A percentile compares a stretch with the other conserved stretches of the same genome.
Evolutionary conservation across 148 eudicot genomes (phyloP).

Genomic region (Rhododendron mucronatum): DNA sequence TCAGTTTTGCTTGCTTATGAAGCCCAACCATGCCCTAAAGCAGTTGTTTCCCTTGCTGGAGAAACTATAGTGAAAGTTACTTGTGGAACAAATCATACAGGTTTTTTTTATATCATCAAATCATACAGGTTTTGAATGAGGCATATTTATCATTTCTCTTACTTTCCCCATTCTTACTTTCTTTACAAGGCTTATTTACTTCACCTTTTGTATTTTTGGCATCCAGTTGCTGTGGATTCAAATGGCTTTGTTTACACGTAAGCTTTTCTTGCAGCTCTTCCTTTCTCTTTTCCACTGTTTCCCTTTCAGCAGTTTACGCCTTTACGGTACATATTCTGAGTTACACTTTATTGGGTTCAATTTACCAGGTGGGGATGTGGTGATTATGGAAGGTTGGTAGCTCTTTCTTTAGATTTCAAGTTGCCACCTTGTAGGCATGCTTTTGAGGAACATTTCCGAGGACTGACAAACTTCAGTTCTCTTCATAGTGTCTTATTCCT

Average conservation of each 20-base stretch:
- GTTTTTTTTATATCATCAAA: constrained; percentile 64
- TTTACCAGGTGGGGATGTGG: constrained; percentile 91
- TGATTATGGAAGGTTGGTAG: constrained; percentile 91
- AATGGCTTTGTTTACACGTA: constrained; percentile 94
- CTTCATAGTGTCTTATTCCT: background rate
- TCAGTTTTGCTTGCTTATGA: constrained; percentile 93
- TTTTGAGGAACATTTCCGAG: background rate
- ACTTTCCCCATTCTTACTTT: background rate
- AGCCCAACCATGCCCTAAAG: constrained; percentile 89
- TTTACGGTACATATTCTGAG: constrained; percentile 2
- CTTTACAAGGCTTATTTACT: background rate
- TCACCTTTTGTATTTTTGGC: constrained; percentile 28
- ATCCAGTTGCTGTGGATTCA: constrained; percentile 91
- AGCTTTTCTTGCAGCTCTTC: constrained; percentile 21
- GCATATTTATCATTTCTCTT: background rate
- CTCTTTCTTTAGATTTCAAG: constrained; percentile 1
- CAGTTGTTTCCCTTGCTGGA: constrained; percentile 62
- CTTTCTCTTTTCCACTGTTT: background rate
- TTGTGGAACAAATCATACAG: constrained; percentile 97
- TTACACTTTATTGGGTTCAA: background rate
- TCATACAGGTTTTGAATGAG: constrained; percentile 63
- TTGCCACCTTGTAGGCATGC: background rate
- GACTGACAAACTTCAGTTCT: background rate
- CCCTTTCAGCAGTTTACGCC: background rate
- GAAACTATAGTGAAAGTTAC: constrained; percentile 89